Base-by-base conservation (phyloP, 176 grass and related monocot species). In the bread wheat (Triticum aestivum) region DNA sequence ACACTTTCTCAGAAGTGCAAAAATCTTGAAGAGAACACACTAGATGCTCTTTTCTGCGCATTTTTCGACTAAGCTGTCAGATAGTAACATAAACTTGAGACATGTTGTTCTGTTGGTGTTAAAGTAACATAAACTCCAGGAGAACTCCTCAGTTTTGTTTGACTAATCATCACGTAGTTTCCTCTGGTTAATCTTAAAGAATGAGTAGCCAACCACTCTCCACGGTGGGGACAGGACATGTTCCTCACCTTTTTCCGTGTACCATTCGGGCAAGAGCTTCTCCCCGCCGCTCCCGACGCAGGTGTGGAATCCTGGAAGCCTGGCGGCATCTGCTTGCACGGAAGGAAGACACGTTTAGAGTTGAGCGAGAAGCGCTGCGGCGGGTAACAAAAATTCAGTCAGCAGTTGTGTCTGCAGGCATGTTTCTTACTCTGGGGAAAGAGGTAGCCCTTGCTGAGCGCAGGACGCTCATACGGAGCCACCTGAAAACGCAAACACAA, bases 361-460 rank as follows among this genome's bases (percentile, higher is more conserved):
- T 89, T 89, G 59, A 79, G 78, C 80, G 59, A 61, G 77, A 77
- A 61, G 61, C 17, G 17, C 70, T 76, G 69, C 14, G 24, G 64
- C 33, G 14, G 18, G 35, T 68, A 17, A 10, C 61, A 83, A 2
- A 52, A 56, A 4, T 33, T 35, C 7, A 17, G 61, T 29, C 15
- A 58, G 9, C 52, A 69, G 27, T 56, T 30, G 72, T 47, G 1
- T 15, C 13, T 8, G 9, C 41, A 9, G 12, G 24, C 35, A 11
- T 1, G 10, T 52, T 30, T 52, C 91, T 75, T 91, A 96, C 97
- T 90, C 47, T 94, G 87, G 73, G 97, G 94, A 66, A 96, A 99
- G 91, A 99, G 92, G 88, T 96, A 99, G 4, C 70, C 97, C 85
- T 99, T 99, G 97, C 97, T 99, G 76, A 99, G 97, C 1, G 97